Base-by-base conservation (phyloP, 1,284 basidiomycete genomes). In the Rhodotorula glutinis region DNA sequence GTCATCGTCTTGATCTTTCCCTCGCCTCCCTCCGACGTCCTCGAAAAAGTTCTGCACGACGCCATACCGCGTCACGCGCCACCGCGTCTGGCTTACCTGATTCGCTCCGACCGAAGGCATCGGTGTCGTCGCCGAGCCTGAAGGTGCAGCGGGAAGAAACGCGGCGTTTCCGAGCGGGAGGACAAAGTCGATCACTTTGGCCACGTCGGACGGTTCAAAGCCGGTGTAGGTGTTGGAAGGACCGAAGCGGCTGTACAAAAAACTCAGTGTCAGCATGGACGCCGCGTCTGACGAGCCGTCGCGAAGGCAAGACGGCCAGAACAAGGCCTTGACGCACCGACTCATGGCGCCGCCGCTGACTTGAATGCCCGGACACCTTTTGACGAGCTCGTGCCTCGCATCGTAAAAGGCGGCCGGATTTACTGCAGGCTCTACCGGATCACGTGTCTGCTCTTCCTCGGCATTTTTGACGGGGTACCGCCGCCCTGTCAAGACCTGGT, bases 171-270 rank as follows among this genome's bases (percentile, higher is more conserved):
- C 61, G 38, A 52, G 57, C 4, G 66, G 53, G 29, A 73, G 57
- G 40, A 76, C 54, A 49, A 73, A 73, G 55, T 76, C 75, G 65
- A 76, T 74, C 40, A 73, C 62, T 53, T 71, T 62, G 16, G 60
- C 57, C 23, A 33, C n/a, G 29, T 66, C 57, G 27, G 66, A 64
- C 9, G 62, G 59, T 19, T 47, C 10, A 40, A 76, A 76, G 43
- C 73, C 75, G 16, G 75, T 76, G n/a, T 70, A 75, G 4, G 75
- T 75, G 25, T 71, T 66, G 47, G 59, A 51, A 7, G 66, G 63
- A 7, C 71, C 73, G 53, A 69, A 73, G 13, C 69, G 54, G 23
- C 65, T 72, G 59, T 8, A 51, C 14, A 7, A 29, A n/a, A 68
- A 27, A 21, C 46, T 29, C n/a, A n/a, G n/a, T 19, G 19, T 23